These are phyloP conservation scores for Leucosporidium scottii DNA, from an alignment of 768 basidiomycete species.

Conservation along the genomic window DNA sequence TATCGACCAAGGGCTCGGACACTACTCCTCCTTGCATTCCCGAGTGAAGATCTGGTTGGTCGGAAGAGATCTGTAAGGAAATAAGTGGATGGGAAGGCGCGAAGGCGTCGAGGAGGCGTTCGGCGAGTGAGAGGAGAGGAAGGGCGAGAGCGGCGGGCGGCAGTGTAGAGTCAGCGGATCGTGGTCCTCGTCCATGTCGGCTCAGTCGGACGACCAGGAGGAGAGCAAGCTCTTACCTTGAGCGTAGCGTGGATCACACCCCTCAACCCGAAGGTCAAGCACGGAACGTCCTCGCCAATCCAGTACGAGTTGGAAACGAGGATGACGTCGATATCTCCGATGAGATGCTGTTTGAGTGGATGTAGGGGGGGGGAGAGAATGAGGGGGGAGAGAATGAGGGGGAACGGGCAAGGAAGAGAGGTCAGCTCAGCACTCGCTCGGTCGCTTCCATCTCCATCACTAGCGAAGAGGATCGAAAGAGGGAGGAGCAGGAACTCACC, in stretches of 20 bases:
- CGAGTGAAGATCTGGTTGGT: conserved; percentile 76
- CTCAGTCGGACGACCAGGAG: too few relatives aligned
- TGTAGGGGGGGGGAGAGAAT: too few relatives aligned
- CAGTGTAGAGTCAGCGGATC: not conserved
- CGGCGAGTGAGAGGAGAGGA: not conserved
- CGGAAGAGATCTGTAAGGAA: conserved; percentile 53
- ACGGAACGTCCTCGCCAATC: conserved; percentile 86
- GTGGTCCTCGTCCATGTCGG: not conserved
- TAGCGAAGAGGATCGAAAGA: not conserved
- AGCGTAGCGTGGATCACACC: conserved; percentile 86
- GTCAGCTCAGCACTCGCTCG: too few relatives aligned
- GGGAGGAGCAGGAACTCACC: not conserved
- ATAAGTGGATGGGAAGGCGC: not conserved
- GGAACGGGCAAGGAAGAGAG: too few relatives aligned
- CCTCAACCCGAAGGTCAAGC: conserved; percentile 88
- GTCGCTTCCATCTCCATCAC: too few relatives aligned
- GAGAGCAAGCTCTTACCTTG: conserved; percentile 47
- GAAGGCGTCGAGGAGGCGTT: too few relatives aligned
- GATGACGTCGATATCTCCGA: conserved; percentile 83
- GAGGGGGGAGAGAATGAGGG: not conserved
- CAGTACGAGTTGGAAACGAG: conserved; percentile 89
- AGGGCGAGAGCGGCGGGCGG: not conserved
- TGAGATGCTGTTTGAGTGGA: conserved; percentile 56
- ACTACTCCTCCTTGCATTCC: conserved; percentile 88
- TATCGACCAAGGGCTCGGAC: conserved; percentile 85